A percentile compares a stretch with the other conserved stretches of the same genome.
Conservation (phyloP, 495 filamentous ascomycete genomes). For the Penicillium herquei region DNA sequence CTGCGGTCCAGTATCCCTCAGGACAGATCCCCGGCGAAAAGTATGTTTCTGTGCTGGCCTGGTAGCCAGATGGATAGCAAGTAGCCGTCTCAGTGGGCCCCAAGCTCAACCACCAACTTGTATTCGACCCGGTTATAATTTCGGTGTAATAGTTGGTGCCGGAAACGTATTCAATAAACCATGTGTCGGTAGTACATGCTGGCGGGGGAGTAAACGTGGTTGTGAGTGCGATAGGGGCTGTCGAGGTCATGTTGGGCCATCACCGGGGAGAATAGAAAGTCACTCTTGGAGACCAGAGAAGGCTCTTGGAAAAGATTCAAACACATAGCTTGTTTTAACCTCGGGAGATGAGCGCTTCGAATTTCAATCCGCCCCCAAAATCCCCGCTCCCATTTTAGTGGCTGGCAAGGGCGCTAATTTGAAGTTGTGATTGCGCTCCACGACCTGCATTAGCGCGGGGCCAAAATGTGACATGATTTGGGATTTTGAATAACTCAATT, state of each 20-base stretch:
- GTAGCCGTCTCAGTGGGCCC: not conserved
- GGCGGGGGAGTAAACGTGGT: slow-evolving; percentile 1
- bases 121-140: not conserved
- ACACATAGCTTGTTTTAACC: too few relatives aligned
- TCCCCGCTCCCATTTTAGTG: too few relatives aligned
- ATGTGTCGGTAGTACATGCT: slow-evolving; percentile 6
- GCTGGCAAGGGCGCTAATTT: too few relatives aligned
- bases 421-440: too few relatives aligned
- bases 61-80: slow-evolving; percentile 3
- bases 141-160: slow-evolving; percentile 1
- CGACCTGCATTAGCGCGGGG: too few relatives aligned
- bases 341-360: too few relatives aligned
- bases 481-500: too few relatives aligned
- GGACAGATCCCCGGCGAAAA: slow-evolving; percentile 3
- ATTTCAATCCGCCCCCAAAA: too few relatives aligned
- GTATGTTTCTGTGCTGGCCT: slow-evolving; percentile 4
- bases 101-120: slow-evolving; percentile 1
- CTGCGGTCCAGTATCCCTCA: slow-evolving; percentile 1
- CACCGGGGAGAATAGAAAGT: too few relatives aligned
- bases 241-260: not conserved
- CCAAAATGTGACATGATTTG: too few relatives aligned
- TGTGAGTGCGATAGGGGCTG: not conserved
- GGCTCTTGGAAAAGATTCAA: too few relatives aligned
- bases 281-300: too few relatives aligned
- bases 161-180: slow-evolving; percentile 3